Base-by-base conservation (phyloP, 2,329 filamentous ascomycete genomes). In the Pseudogymnoascus sp. region DNA sequence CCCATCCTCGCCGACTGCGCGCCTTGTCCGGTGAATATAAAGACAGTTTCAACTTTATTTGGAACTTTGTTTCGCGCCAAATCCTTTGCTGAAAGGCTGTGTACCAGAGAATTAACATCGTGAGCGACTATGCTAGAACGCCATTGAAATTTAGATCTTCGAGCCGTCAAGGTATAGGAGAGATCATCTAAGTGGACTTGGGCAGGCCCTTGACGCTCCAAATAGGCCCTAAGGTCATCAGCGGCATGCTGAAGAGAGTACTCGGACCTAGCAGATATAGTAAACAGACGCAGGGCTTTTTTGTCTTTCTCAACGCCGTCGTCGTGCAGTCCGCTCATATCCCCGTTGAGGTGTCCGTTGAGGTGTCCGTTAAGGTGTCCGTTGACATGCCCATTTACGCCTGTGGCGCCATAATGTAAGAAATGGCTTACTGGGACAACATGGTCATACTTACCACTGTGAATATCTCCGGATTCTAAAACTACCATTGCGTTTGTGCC, bases 401-500 rank as follows among this genome's bases (percentile, higher is more conserved):
- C 35, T 37, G 14, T n/a, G 35, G 35, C 35, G 4, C 14, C 35
- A 6, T 37, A n/a, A 6, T 16, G 35, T 37, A 37, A 37, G 35
- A 1, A 16, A 16, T 6, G 14, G 14, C 14, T 37, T 16, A 37
- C n/a, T 6, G 35, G n/a, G 12, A 16, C 35, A 6, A 37, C 35
- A 7, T 37, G 35, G 14, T 14, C 35, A 37, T 37, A 37, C 14
- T 16, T 37, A 37, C 35, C 35, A 16, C 35, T 37, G n/a, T 7
- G 5, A 16, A 16, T 16, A 6, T 37, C 7, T 16, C 14, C 35
- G 6, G 35, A 37, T 37, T 37, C 35, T 16, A 37, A 37, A 37
- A 37, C 35, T 2, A 71, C 71, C 64, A 78, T 77, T 2, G 74
- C 75, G 63, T 79, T 79, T 16, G 76, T 75, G n/a, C 77, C 77